Conservation (phyloP, 2,329 filamentous ascomycete genomes). For the Ophiosphaerella narmari region DNA sequence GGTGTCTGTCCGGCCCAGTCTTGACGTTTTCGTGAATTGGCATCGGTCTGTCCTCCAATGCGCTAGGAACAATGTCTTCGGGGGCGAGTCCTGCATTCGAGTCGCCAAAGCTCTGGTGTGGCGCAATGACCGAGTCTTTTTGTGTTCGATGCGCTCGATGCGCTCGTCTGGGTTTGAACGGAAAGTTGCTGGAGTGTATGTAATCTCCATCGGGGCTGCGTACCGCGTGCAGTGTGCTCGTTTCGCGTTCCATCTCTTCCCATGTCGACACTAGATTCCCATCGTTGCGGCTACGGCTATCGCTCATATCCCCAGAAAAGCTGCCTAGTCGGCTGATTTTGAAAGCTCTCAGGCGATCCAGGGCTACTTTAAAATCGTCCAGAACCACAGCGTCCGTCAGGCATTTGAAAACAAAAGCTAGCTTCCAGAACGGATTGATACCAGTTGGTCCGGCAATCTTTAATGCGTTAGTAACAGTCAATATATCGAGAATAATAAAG, state of each 20-base stretch:
- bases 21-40: conserved; percentile 19
- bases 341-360: conserved; percentile 54
- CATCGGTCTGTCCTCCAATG: conserved; percentile 24
- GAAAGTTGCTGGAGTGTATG: conserved; percentile 35
- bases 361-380: conserved; percentile 69
- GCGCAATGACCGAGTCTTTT: conserved; percentile 32
- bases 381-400: conserved; percentile 69
- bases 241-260: conserved; percentile 41
- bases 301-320: conserved; percentile 42
- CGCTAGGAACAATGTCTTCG: conserved; percentile 39
- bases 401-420: conserved; percentile 69
- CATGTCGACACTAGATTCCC: conserved; percentile 38
- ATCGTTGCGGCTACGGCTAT: conserved; percentile 37
- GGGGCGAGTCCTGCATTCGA: conserved; percentile 23
- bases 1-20: conserved; percentile 18
- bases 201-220: conserved; percentile 39
- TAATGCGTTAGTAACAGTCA: conserved; percentile 61
- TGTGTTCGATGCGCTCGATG: conserved; percentile 23
- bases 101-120: conserved; percentile 17
- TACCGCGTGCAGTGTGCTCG: conserved; percentile 27
- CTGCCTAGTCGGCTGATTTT: conserved; percentile 48
- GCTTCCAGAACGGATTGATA: conserved; percentile 70
- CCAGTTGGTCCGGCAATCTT: conserved; percentile 50
- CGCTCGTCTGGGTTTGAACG: conserved; percentile 25
- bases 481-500: conserved; percentile 66